A percentile compares a stretch with the other conserved stretches of the same genome.
Conservation (phyloP, 176 grass and related monocot species). For the Triticum urartu region DNA sequence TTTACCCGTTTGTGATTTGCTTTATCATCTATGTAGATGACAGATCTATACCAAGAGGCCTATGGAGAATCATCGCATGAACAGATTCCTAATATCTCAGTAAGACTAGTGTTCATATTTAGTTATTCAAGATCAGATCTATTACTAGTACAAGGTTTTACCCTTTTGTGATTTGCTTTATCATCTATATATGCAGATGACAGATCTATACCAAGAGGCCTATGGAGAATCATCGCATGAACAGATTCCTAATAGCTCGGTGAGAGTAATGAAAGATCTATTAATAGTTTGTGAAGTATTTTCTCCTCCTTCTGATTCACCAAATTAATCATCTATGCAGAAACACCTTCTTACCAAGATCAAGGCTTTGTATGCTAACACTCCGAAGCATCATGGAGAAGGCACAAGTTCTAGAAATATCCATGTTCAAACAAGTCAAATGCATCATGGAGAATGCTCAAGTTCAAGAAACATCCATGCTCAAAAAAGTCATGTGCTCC, state of each 20-base stretch:
- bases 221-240: background rate
- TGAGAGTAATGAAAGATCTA: slow-evolving; percentile 16
- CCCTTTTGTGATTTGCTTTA: too few species aligned
- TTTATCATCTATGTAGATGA: background rate
- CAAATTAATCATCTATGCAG: background rate
- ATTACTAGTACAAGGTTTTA: too few species aligned
- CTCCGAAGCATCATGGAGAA: background rate
- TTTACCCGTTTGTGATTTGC: too few species aligned
- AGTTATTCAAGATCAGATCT: too few species aligned
- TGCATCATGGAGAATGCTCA: background rate
- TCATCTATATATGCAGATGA: background rate
- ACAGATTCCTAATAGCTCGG: background rate
- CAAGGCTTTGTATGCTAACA: background rate
- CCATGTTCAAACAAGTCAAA: background rate
- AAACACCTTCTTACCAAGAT: slow-evolving; percentile 21
- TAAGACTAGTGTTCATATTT: slow-evolving; percentile 1
- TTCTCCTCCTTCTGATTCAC: background rate
- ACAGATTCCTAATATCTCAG: background rate
- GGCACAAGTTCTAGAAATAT: background rate
- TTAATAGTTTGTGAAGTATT: background rate
- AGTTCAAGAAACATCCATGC: background rate
- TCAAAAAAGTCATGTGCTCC: background rate
- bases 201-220: background rate
- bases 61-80: background rate
- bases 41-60: slow-evolving; percentile 6